Evolutionary conservation across 495 filamentous ascomycete genomes (phyloP), one percentile per base, ranked within the genome.

Genomic region (Astrocystis sublimbata): DNA sequence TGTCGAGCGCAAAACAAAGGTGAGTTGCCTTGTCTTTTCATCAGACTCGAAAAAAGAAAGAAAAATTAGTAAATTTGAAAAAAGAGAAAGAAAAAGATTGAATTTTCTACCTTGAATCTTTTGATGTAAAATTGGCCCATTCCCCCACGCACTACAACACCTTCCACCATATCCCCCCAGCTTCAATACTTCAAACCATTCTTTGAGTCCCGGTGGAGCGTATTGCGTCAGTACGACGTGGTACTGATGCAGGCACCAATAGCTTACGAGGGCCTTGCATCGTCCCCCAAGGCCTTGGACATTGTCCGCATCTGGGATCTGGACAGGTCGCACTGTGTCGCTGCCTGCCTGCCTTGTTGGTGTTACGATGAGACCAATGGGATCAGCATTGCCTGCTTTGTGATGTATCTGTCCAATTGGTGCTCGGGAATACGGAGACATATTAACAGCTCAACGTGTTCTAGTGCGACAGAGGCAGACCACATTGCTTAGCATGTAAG

Each of bases 1-100:
- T 69, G 87, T 90, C 35, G 85, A 86, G 71, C 78, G 86, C 55
- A 89, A 90, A 73, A 89, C 86, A 13, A 89, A 88, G 78, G 86
- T 82, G 67, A 63, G 82, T n/a, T 57, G 35, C 17, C 15, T 35
- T 50, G 31, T n/a, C n/a, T n/a, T n/a, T n/a, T n/a, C n/a, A n/a
- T n/a, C n/a, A n/a, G n/a, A n/a, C n/a, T n/a, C n/a, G n/a, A n/a
- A n/a, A n/a, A n/a, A n/a, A n/a, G n/a, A n/a, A n/a, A n/a, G n/a
- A n/a, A n/a, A n/a, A n/a, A n/a, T n/a, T n/a, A n/a, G n/a, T n/a
- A n/a, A n/a, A n/a, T n/a, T n/a, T n/a, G n/a, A n/a, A n/a, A n/a
- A n/a, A n/a, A n/a, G n/a, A n/a, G n/a, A n/a, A n/a, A n/a, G n/a
- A n/a, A n/a, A 45, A 15, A 24, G 50, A 17, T 52, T 30, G 30